Conservation (phyloP, 257 asterid species). For the Solanum paucissectum region DNA sequence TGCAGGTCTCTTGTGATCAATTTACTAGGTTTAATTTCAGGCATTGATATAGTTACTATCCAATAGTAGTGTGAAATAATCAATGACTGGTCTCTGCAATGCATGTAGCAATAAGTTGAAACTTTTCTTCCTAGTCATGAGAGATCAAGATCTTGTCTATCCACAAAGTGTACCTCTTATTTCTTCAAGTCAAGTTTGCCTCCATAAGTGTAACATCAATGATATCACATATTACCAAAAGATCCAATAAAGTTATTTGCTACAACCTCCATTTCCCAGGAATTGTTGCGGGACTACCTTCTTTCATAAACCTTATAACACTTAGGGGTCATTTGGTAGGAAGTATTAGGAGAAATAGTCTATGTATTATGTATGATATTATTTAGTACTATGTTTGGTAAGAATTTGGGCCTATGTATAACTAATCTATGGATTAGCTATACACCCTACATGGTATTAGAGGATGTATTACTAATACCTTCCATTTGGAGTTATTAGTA, state of each 20-base stretch:
- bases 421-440: neutral
- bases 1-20: neutral
- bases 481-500: neutral
- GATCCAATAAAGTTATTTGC: neutral
- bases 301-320: neutral
- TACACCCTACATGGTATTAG: neutral
- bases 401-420: neutral
- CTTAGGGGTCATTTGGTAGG: neutral
- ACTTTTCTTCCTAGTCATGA: neutral
- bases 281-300: neutral
- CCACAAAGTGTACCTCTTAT: neutral
- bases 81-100: neutral
- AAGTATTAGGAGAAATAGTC: neutral
- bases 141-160: neutral
- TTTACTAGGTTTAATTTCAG: neutral
- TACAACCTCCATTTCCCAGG: neutral
- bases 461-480: neutral
- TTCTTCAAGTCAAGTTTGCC: neutral
- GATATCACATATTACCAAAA: neutral
- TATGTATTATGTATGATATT: neutral
- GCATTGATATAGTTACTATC: neutral
- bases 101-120: neutral
- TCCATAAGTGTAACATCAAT: neutral
- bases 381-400: neutral
- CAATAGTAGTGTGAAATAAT: neutral